Base-by-base conservation (phyloP, 768 basidiomycete species). In the Polyporus arcularius region DNA sequence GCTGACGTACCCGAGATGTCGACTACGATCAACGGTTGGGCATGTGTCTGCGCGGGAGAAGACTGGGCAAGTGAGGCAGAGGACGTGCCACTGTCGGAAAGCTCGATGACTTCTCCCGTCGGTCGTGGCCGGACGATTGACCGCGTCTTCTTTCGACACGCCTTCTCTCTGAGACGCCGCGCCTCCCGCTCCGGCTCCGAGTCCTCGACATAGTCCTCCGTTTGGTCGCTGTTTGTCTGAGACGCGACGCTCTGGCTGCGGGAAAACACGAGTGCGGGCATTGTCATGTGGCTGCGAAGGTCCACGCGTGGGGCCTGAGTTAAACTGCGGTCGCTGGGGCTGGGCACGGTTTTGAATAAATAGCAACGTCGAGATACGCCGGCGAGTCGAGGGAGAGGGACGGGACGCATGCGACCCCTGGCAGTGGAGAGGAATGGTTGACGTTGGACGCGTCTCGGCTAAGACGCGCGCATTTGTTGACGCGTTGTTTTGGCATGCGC, bases 131-230 rank as follows among this genome's bases (percentile, higher is more conserved):
- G 45, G 43, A 45, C 60, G 54, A 71, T 70, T 52, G 67, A 61
- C 38, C 57, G 61, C 55, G 67, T 72, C 65, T 67, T 65, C 52
- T 53, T 61, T 50, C 64, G 60, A 14, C 46, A 16, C 3, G 63
- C 35, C 65, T 65, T 72, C 28, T 64, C 57, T 49, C 46, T 50
- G 40, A 59, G 55, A 39, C 71, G 72, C 51, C 68, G 65, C 70
- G 75, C 74, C 65, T 83, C 81, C 58, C 87, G 77, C 70, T 90
- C 89, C 18, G 87, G 88, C 70, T 90, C 89, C 0, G 88, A 90
- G 72, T 91, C 89, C 31, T 83, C 85, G 4, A 89, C 80, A 35
- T 83, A 64, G 58, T 85, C 84, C 7, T 18, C 56, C 6, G 53
- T 55, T 16, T 55, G 42, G 11, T 39, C 48, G 43, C 53, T 50